These are phyloP conservation scores for Colletotrichum sp. DNA, from an alignment of 2,329 filamentous ascomycete genomes.

Conservation along the genomic window DNA sequence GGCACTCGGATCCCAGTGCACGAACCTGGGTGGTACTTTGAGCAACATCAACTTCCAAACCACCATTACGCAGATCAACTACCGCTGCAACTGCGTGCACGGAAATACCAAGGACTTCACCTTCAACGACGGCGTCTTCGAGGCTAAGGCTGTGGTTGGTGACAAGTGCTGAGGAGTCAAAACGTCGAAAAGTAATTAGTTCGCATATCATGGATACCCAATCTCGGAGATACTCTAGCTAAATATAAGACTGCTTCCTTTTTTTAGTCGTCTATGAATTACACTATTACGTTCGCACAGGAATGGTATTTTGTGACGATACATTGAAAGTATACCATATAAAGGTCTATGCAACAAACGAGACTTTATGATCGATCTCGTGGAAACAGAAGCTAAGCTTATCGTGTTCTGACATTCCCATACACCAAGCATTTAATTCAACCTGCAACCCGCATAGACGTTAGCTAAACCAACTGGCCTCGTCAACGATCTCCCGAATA, in stretches of 20 bases:
- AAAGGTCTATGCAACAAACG: not conserved
- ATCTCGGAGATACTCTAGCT: not conserved
- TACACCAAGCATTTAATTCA: not conserved
- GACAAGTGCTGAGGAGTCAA: not conserved
- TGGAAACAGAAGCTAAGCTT: too few relatives aligned
- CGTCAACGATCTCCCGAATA: too few relatives aligned
- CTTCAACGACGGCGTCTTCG: not conserved
- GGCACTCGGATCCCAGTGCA: not conserved
- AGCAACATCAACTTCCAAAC: not conserved
- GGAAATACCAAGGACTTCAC: not conserved
- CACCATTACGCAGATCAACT: not conserved
- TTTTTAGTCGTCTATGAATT: not conserved
- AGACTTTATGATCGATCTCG: not conserved
- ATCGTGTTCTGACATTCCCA: not conserved
- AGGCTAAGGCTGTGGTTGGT: not conserved
- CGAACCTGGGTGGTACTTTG: not conserved
- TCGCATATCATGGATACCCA: not conserved
- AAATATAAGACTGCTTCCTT: not conserved
- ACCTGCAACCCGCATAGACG: not conserved
- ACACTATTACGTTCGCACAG: not conserved
- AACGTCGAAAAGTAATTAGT: not conserved
- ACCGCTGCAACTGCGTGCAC: not conserved
- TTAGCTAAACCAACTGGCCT: not conserved
- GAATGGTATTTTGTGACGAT: not conserved
- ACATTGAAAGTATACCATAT: not conserved